These are phyloP conservation scores for Entomortierella beljakovae DNA, from an alignment of 192 early-diverging fungal genomes.

Conservation along the genomic window DNA sequence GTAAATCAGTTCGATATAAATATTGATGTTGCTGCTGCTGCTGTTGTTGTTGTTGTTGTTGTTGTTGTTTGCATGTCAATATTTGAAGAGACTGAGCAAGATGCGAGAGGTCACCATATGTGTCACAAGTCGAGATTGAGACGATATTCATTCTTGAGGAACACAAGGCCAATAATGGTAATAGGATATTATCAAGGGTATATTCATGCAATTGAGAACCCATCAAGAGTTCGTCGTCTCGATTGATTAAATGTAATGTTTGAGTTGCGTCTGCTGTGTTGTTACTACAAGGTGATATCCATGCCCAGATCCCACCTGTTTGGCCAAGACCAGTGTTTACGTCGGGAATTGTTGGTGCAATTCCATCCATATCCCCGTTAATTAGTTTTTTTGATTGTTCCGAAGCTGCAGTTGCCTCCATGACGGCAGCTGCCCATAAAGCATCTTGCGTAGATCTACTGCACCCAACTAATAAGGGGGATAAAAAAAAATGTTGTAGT, in stretches of 20 bases:
- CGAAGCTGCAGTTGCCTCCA: neutral
- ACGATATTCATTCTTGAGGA: conserved; percentile 9
- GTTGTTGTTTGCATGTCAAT: neutral
- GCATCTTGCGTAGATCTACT: conserved; percentile 5
- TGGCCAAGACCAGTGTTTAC: neutral
- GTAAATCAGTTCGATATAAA: neutral
- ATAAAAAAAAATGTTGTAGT: neutral
- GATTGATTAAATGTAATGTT: conserved; percentile 4
- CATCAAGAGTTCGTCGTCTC: neutral
- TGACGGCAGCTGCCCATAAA: neutral
- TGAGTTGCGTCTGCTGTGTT: neutral
- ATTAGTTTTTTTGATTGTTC: neutral
- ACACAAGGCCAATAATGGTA: conserved; percentile 4
- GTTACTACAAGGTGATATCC: neutral
- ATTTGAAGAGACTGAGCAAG: neutral
- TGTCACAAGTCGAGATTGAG: neutral
- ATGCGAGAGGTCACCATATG: conserved; percentile 4
- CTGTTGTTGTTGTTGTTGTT: neutral
- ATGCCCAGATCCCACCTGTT: conserved; percentile 14
- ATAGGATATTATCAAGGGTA: conserved; percentile 1
- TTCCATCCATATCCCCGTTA: neutral
- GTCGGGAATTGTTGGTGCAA: neutral
- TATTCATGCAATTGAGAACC: neutral
- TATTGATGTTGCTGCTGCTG: neutral
- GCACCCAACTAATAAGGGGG: neutral